Base-by-base conservation (phyloP, 1,139 yeast genomes). In the Suhomyces terraborum region DNA sequence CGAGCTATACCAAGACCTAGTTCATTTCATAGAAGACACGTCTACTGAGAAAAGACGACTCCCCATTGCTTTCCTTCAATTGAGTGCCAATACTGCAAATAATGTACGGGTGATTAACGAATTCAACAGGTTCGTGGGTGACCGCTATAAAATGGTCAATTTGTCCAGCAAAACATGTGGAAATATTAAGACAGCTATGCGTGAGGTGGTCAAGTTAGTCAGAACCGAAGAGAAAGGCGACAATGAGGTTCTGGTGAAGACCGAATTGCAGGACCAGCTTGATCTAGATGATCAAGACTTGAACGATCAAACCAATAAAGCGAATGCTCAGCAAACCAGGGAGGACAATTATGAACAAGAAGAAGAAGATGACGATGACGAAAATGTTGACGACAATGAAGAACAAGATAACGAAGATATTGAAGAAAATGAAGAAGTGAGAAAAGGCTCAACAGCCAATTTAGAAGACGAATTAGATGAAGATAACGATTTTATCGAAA, bases 81-180 rank as follows among this genome's bases (percentile, higher is more conserved):
- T 81, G 40, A 79, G 82, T 12, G 69, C 85, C 12, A 79, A 79
- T 52, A 72, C 75, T 7, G 77, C 84, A n/a, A 77, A 79, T 45
- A 80, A 79, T 51, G 57, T 69, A 10, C 60, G 77, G 22, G 69
- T 80, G 16, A 53, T 79, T 19, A 61, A 64, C 9, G 78, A 77
- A 41, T 68, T 78, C 38, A 57, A 60, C 16, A 49, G 46, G 10
- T 62, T 62, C 40, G 50, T 68, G 8, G 43, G 42, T 4, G 42
- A 33, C 7, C 43, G 45, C 10, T 54, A 63, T 24, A 64, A 63
- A 33, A 48, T 70, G n/a, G 61, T 75, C n/a, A 53, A 56, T 8
- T 51, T 77, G 31, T 68, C 61, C 43, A 67, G 78, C 4, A 73
- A 73, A 47, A 64, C 62, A 25, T 69, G 76, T 42, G 52, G 64